These are phyloP conservation scores for Eucalyptus urophylla DNA, from an alignment of 345 rosid species.

Conservation along the genomic window DNA sequence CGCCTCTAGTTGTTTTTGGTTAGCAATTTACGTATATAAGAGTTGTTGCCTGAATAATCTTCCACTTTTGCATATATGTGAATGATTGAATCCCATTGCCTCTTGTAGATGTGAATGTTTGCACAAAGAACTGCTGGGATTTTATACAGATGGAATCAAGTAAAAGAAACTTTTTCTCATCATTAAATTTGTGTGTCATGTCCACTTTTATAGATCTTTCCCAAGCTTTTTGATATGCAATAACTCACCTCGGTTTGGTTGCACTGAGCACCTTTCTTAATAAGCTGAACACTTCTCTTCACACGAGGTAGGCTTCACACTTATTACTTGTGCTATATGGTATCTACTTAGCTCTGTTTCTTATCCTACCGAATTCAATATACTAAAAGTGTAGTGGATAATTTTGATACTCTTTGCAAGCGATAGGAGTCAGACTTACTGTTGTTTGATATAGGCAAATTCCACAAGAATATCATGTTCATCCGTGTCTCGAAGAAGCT, in stretches of 20 bases:
- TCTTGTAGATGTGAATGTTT: not conserved
- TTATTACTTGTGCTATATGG: not conserved
- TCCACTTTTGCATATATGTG: not conserved
- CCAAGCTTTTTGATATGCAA: not conserved
- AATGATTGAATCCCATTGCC: not conserved
- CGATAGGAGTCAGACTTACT: not conserved
- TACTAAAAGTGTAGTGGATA: too few species aligned
- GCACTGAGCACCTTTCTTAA: not conserved
- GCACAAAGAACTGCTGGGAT: not conserved
- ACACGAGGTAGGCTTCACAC: not conserved
- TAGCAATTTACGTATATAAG: not conserved
- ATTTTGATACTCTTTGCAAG: not conserved
- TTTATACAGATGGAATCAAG: not conserved
- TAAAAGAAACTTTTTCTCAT: too few species aligned
- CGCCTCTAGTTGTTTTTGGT: not conserved
- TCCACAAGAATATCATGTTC: conserved; percentile 5
- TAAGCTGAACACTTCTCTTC: not conserved
- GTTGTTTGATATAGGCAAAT: conserved; percentile 1
- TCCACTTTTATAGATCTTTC: not conserved
- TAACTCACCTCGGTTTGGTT: not conserved
- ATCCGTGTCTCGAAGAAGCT: not conserved
- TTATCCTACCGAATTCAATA: not conserved
- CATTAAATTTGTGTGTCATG: not conserved
- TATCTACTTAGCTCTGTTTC: not conserved
- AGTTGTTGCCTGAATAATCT: not conserved